Conservation (phyloP, 2,329 filamentous ascomycete species). For the Penicillium aurantiogriseum region DNA sequence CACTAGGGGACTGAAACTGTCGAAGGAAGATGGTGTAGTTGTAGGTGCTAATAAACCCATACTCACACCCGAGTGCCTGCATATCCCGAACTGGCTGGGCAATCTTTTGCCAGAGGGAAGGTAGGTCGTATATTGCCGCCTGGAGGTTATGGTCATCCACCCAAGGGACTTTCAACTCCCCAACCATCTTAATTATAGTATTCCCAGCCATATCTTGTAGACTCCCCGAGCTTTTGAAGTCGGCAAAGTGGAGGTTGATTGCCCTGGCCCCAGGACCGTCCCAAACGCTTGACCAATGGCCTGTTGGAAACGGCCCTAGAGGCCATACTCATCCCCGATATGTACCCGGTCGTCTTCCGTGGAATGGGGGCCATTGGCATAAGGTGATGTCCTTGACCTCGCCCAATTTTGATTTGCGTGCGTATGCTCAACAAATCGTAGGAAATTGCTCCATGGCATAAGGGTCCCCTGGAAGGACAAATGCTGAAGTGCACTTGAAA, state of each 20-base stretch:
- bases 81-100: background rate
- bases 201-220: background rate
- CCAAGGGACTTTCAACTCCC: background rate
- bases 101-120: background rate
- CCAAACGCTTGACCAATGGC: background rate
- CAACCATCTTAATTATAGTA: background rate
- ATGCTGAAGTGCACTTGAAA: no score
- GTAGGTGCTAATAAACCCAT: background rate
- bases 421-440: background rate
- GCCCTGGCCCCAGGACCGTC: background rate
- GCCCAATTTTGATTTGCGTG: background rate
- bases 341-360: background rate
- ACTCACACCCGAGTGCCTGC: background rate
- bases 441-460: background rate
- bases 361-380: background rate
- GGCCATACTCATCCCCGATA: conserved; percentile 1
- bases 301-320: background rate
- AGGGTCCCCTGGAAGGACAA: background rate
- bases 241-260: background rate
- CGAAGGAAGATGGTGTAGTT: background rate
- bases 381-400: background rate
- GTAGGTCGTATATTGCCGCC: no score
- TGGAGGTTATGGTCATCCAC: background rate
- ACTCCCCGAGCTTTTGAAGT: background rate
- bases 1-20: background rate